Base-by-base conservation (phyloP, 2,329 filamentous ascomycete species). In the Trichophyton schoenleinii region DNA sequence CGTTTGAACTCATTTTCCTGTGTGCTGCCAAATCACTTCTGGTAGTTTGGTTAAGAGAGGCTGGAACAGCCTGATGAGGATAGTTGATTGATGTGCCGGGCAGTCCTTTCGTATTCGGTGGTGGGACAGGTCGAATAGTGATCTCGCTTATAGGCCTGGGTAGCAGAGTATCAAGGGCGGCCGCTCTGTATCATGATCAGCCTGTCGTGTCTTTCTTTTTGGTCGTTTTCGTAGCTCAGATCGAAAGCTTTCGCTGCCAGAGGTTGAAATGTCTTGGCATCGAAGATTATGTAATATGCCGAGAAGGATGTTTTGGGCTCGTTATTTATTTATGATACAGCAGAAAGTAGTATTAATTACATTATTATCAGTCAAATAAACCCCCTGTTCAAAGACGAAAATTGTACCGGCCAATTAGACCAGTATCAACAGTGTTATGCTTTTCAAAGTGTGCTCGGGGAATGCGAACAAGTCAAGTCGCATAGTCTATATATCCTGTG, bases 1-100 rank as follows among this genome's bases (percentile, higher is more conserved):
- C 94, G 78, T 99, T 99, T 67, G 94, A 91, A 63, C 91, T 94
- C 94, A 97, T 97, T n/a, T 97, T n/a, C 11, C 36, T 15, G 36
- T 58, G n/a, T 36, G 5, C 20, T 55, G 52, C 4, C 15, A 34
- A 7, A 13, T 38, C 34, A 13, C 52, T 53, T 53, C 8, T 9
- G 15, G 13, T 55, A 20, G 31, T 18, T 34, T 31, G 46, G 2
- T 15, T 15, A 11, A 13, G 20, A 8, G 22, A 3, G 25, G 46
- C 20, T 15, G 20, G 13, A 28, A 25, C 8, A 13, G 13, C 46
- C 41, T n/a, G 41, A 44, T 44, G 11, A 44, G 41, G 41, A 44
- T 38, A 38, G 41, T n/a, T 44, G 8, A 18, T 44, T 44, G 18
- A n/a, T 7, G 41, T 18, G 41, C 41, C n/a, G 6, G 41, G 41